Evolutionary conservation across 2,329 filamentous ascomycete species (phyloP).

Genomic region (Amylocarpus encephaloides): DNA sequence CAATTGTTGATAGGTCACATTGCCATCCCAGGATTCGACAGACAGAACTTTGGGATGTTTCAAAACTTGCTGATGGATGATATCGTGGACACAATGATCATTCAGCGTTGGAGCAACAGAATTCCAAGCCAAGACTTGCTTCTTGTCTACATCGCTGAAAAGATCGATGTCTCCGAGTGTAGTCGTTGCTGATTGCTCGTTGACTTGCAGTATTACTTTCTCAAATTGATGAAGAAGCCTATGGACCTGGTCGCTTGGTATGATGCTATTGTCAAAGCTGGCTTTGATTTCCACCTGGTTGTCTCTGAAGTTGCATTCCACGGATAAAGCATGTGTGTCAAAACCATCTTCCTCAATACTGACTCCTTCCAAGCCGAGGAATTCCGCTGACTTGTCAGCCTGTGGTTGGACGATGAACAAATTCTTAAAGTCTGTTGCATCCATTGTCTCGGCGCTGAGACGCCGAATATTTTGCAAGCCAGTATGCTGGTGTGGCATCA

Average conservation of each 20-base stretch:
- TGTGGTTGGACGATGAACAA: conserved; percentile 7
- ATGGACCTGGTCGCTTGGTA: background rate
- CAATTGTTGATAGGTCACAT: conserved; percentile 18
- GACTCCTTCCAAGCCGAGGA: background rate
- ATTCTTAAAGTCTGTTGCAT: conserved; percentile 6
- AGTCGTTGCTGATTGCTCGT: background rate
- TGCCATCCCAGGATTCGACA: conserved; percentile 20
- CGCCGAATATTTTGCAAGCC: conserved; percentile 9
- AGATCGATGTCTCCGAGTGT: conserved; percentile 4
- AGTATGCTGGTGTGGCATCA: conserved; percentile 33
- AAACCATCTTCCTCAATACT: conserved; percentile 12
- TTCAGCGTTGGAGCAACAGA: conserved; percentile 3
- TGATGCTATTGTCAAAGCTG: conserved; percentile 33
- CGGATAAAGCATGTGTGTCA: conserved; percentile 42
- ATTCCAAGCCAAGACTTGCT: conserved; percentile 8
- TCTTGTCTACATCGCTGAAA: background rate
- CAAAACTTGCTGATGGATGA: conserved; percentile 5
- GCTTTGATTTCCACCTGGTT: conserved; percentile 37
- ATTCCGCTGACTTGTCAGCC: background rate
- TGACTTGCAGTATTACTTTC: background rate
- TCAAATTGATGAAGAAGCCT: conserved; percentile 3
- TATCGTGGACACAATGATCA: conserved; percentile 15
- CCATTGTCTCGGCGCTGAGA: background rate
- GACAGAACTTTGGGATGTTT: conserved; percentile 12
- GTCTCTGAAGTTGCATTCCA: conserved; percentile 38